Evolutionary conservation across 441 rosid species (phyloP), one percentile per base, ranked within the genome.

Genomic region (Omphalea diandra): DNA sequence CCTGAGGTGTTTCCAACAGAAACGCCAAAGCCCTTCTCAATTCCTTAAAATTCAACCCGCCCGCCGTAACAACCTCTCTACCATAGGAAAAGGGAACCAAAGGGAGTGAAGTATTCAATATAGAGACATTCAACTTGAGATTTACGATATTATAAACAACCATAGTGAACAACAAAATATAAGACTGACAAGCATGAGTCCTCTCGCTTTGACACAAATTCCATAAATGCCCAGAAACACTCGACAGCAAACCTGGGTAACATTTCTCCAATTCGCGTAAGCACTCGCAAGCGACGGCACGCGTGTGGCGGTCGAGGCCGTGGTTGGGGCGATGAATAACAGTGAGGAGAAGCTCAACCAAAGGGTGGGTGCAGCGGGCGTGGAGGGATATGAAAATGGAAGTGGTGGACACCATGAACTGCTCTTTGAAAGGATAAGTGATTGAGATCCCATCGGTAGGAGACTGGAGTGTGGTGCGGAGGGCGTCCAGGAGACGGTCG

Each of bases 241-340:
- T 90, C 1, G 96, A 84, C 15, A 94, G 77, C 84, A 94, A 73
- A 76, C 98, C 87, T 32, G 99, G 96, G 64, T 78, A 89, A 24
- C 80, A 75, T 57, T 75, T 88, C 82, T 94, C 98, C 29, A 94
- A 73, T 75, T 92, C 90, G 12, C 99, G 86, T 58, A 94, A 76
- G 63, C 98, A 94, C 85, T 92, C 97, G 58, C 90, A 87, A 3
- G 98, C 98, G 7, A 86, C 58, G n/a, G 82, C 93, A 35, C 98
- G 85, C 1, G 92, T 84, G 12, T 94, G 97, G 35, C 97, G 85
- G 44, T 94, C 98, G 1, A 83, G 70, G 3, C 97, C 91, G 43
- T 91, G 97, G 67, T 94, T 94, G 7, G 95, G 97, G 33, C 97
- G 89, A 80, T 94, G 92, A 58, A 94, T 78, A 1, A 94, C 84